A percentile compares a stretch with the other conserved stretches of the same genome.
These are phyloP conservation scores for Ganoderma boninense DNA, from an alignment of 1,284 basidiomycete species.

Conservation along the genomic window DNA sequence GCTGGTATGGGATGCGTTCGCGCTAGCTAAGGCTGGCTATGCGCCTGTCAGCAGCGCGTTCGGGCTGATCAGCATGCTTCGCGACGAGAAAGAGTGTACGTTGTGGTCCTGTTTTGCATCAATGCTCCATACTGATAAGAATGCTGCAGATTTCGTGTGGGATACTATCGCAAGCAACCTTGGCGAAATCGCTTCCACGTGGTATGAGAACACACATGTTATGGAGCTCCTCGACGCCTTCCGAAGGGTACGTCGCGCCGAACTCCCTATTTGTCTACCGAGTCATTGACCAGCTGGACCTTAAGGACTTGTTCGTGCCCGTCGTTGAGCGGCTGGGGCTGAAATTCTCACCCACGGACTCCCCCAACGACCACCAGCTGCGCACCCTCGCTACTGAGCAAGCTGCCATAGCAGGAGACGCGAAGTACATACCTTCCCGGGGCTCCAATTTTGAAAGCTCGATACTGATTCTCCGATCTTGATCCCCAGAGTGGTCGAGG, in stretches of 20 bases:
- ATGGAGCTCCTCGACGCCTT: conserved; percentile 70
- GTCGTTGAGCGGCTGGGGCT: conserved; percentile 85
- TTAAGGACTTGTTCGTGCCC: conserved; percentile 81
- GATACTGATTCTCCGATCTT: neutral
- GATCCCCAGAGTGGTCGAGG: conserved; percentile 69
- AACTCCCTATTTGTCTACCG: neutral
- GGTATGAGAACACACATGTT: conserved; percentile 86
- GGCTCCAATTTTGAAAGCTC: neutral
- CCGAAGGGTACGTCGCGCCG: conserved; percentile 53
- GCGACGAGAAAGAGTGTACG: conserved; percentile 80
- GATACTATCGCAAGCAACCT: conserved; percentile 68
- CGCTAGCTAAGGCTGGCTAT: conserved; percentile 84
- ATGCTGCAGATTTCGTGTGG: conserved; percentile 75
- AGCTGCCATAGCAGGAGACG: conserved; percentile 69
- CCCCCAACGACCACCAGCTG: conserved; percentile 79
- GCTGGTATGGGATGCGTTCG: conserved; percentile 85
- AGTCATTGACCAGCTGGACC: too few relatives aligned
- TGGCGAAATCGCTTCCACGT: conserved; percentile 65
- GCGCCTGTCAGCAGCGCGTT: conserved; percentile 81
- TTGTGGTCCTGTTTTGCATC: conserved; percentile 17
- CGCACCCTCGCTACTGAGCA: conserved; percentile 80
- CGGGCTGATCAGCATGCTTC: conserved; percentile 74
- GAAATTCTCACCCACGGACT: conserved; percentile 75
- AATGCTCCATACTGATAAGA: neutral
- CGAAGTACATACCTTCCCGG: conserved; percentile 48